phyloP scores from a whole-genome alignment of 2,329 filamentous ascomycete genomes.

The Cladorrhinum sp. region DNA sequence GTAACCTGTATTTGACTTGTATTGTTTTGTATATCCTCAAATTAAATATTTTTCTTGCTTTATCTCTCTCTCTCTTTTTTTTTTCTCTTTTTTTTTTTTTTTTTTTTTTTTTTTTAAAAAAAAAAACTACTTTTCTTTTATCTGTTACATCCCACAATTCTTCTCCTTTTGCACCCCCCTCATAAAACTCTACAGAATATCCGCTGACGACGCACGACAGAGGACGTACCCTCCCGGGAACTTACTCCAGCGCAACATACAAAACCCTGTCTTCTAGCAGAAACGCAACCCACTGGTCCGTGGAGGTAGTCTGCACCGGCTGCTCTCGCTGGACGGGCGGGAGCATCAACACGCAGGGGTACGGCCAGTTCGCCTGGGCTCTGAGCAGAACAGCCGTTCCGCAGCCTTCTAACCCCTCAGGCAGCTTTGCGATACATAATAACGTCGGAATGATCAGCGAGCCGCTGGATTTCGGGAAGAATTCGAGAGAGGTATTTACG shows the following conservation, averaged over 20 bases:
- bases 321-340: conserved; percentile 24
- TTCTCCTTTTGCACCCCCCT: no score
- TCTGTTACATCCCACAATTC: not conserved
- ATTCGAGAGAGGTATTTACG: conserved; percentile 18
- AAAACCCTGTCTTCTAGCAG: conserved; percentile 21
- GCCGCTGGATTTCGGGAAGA: conserved; percentile 16
- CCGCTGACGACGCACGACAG: conserved; percentile 1
- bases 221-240: conserved; percentile 16
- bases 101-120: not conserved
- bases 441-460: conserved; percentile 20
- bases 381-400: conserved; percentile 15
- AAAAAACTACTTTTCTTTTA: no score
- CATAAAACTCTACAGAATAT: no score
- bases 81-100: conserved; percentile 8
- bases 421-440: conserved; percentile 21
- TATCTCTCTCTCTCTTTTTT: not conserved
- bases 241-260: conserved; percentile 25
- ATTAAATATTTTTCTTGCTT: no score
- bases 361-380: conserved; percentile 24
- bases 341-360: conserved; percentile 12
- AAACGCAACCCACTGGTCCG: conserved; percentile 27
- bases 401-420: conserved; percentile 15
- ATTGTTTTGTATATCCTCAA: not conserved
- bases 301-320: conserved; percentile 25
- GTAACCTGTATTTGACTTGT: not conserved